These are phyloP conservation scores for Haplographium delicatum DNA, from an alignment of 495 filamentous ascomycete species.

Conservation along the genomic window DNA sequence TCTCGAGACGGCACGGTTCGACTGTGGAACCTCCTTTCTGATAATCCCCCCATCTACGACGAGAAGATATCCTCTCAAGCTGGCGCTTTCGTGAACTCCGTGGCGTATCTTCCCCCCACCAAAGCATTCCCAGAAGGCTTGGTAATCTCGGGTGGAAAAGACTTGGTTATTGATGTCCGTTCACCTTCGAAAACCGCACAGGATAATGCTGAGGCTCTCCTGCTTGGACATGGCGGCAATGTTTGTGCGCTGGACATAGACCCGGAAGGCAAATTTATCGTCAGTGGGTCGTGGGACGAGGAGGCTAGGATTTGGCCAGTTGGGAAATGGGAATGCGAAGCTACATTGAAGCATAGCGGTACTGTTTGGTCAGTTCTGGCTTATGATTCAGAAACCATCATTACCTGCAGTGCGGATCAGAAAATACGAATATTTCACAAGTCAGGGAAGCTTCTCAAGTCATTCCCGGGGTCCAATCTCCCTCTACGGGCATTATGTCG, in stretches of 20 bases:
- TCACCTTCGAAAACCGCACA: constrained; percentile 52
- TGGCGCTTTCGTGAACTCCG: constrained; percentile 74
- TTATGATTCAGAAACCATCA: constrained; percentile 70
- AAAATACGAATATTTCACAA: constrained; percentile 76
- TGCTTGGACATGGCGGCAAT: constrained; percentile 82
- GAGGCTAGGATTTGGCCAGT: constrained; percentile 74
- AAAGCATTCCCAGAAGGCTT: constrained; percentile 69
- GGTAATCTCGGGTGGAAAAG: constrained; percentile 79
- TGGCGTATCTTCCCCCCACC: constrained; percentile 74
- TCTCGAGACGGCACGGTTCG: constrained; percentile 90
- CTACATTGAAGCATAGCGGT: constrained; percentile 66
- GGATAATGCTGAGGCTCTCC: constrained; percentile 76
- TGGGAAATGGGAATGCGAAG: constrained; percentile 69
- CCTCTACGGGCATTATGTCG: constrained; percentile 84
- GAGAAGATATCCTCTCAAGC: constrained; percentile 69
- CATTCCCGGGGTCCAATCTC: constrained; percentile 66
- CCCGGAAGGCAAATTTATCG: constrained; percentile 61
- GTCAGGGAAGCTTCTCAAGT: constrained; percentile 57
- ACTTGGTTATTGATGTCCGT: constrained; percentile 88
- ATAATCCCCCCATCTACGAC: constrained; percentile 67
- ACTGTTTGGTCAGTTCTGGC: constrained; percentile 89
- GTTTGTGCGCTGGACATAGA: constrained; percentile 81
- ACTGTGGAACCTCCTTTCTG: constrained; percentile 66
- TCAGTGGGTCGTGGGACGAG: constrained; percentile 95
- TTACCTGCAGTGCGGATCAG: constrained; percentile 91